Evolutionary conservation across 2,329 filamentous ascomycete species (phyloP), one percentile per base, ranked within the genome.

Genomic region (Dactylella cylindrospora): DNA sequence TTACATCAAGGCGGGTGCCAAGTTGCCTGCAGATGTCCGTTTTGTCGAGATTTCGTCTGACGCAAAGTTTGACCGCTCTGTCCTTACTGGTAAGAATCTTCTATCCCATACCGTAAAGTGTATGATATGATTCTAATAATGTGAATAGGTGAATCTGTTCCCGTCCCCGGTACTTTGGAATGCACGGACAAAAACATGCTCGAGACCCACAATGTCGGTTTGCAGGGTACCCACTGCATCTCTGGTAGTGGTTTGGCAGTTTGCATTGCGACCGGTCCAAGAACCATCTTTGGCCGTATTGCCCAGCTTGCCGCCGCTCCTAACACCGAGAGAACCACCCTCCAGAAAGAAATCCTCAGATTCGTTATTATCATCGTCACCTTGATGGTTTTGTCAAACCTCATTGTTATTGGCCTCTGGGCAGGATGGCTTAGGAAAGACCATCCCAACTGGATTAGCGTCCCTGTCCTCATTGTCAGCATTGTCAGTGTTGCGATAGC

Each of bases 171-270:
- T 1, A 79, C 81, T 0, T 77, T 85, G 10, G 78, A 86, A n/a
- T 80, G 78, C 0, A 84, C 82, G 0, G 84, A 89, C 68, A 75
- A 79, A 31, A 89, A 89, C 71, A 88, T 87, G 68, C 80, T 90
- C 23, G 86, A 90, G 70, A 90, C 85, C 2, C 80, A 81, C 46
- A 85, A 83, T 67, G 87, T 90, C 47, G 86, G 85, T 17, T 77
- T 90, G 7, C 85, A 89, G 70, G 86, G 87, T n/a, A 89, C 86
- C 0, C 85, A 90, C 68, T 89, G 85, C 66, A 81, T 86, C 3
- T 83, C 82, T 5, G 65, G 65, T 6, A 65, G 33, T 13, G 86
- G 86, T 2, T 82, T 79, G 10, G 86, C 84, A 13, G 73, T 90
- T 7, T 84, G 88, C 1, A 82, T 90, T 8, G 81, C 82, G 0